Evolutionary conservation across 140 eudicot genomes (phyloP).

Genomic region (Cichorium intybus): DNA sequence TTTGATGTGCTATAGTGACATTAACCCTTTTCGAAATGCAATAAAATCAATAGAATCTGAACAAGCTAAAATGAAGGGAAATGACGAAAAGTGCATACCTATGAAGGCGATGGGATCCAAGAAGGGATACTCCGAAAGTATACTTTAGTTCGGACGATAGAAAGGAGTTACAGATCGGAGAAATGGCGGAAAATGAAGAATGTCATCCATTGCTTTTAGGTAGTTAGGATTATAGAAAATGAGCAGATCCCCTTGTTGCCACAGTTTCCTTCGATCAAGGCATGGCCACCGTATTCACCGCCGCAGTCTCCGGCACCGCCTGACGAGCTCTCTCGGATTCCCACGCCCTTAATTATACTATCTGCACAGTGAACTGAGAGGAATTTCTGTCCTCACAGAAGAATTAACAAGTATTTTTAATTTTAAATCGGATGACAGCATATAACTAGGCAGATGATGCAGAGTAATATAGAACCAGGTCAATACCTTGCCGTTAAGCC

Average conservation of each 20-base stretch:
- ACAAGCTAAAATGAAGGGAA: background rate
- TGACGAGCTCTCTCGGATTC: background rate
- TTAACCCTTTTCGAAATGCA: no score
- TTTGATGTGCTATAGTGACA: no score
- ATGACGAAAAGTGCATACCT: background rate
- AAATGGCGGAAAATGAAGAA: background rate
- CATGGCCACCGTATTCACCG: background rate
- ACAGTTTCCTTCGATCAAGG: background rate
- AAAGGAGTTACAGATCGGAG: background rate
- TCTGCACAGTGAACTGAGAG: background rate
- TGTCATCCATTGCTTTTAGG: background rate
- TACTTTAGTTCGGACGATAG: background rate
- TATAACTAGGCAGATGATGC: background rate
- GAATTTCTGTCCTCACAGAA: background rate
- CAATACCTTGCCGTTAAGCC: constrained; percentile 95
- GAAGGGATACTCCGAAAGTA: background rate
- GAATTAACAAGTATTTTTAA: background rate
- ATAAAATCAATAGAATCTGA: background rate
- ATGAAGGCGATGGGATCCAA: background rate
- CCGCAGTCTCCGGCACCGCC: background rate
- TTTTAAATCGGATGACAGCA: background rate
- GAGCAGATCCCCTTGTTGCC: constrained; percentile 6
- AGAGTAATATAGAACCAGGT: background rate
- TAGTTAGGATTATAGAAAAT: background rate
- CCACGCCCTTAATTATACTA: background rate